A percentile compares a stretch with the other conserved stretches of the same genome.
Evolutionary conservation across 306 rosid genomes (phyloP).

Genomic region (Pueraria montana): DNA sequence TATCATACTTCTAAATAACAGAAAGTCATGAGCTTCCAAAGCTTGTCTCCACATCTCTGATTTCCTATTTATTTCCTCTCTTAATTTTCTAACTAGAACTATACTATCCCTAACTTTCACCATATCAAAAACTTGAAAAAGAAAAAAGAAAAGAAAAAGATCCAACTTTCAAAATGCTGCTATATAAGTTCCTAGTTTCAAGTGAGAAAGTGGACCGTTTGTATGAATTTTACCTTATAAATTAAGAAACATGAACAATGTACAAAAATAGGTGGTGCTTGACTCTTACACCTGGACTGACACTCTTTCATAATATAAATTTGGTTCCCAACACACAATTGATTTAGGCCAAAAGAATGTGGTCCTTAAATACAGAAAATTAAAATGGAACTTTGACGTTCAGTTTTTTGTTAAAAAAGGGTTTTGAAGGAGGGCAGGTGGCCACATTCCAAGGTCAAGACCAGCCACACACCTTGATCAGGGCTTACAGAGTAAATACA

Average conservation of each 20-base stretch:
- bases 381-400: neutral
- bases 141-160: neutral
- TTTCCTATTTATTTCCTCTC: neutral
- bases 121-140: neutral
- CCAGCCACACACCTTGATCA: neutral
- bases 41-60: neutral
- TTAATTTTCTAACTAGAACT: neutral
- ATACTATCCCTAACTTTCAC: neutral
- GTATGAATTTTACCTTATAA: no score
- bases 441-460: neutral
- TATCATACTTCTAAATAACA: neutral
- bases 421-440: neutral
- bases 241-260: no score
- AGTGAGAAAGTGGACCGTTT: no score
- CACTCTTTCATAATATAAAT: neutral
- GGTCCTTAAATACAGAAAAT: neutral
- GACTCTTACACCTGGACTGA: no score
- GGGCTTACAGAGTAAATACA: neutral
- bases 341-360: neutral
- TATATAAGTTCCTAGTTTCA: no score
- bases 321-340: neutral
- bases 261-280: no score
- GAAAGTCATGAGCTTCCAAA: neutral
- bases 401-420: neutral
- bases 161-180: no score